Evolutionary conservation across 768 basidiomycete genomes (phyloP).

Genomic region (Pleurotus tuoliensis): DNA sequence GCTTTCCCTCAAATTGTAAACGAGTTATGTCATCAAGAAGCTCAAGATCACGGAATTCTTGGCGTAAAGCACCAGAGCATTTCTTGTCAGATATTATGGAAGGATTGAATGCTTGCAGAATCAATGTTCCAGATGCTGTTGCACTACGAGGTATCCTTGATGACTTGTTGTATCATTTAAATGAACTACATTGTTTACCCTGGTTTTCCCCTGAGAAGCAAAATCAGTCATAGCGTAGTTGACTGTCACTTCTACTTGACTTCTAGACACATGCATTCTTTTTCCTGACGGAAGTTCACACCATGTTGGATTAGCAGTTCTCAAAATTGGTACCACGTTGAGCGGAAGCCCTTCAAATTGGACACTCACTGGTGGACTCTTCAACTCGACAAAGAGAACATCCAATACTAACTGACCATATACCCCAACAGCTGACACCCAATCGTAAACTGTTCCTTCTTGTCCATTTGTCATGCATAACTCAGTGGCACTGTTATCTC

Average conservation of each 20-base stretch:
- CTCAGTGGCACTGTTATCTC: constrained; percentile 27
- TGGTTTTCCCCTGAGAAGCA: constrained; percentile 28
- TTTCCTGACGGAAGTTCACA: constrained; percentile 15
- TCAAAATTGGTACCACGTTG: constrained; percentile 19
- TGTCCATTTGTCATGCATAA: constrained; percentile 18
- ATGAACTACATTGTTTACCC: constrained; percentile 21
- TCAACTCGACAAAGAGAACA: constrained; percentile 13
- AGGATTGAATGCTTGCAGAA: constrained; percentile 21
- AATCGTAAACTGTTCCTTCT: constrained; percentile 10
- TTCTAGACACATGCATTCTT: constrained; percentile 11
- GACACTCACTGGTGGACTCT: constrained; percentile 4
- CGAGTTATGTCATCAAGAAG: constrained; percentile 30
- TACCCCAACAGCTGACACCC: neutral
- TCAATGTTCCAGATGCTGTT: constrained; percentile 17
- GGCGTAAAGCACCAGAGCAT: constrained; percentile 21
- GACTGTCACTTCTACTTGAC: constrained; percentile 21
- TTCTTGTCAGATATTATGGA: constrained; percentile 19
- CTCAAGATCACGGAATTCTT: constrained; percentile 31
- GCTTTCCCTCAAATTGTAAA: constrained; percentile 15
- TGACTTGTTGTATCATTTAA: constrained; percentile 18
- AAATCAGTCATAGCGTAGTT: constrained; percentile 34
- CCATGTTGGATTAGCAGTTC: neutral
- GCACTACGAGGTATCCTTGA: constrained; percentile 23
- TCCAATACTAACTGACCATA: constrained; percentile 10
- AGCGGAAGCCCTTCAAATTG: constrained; percentile 11